Percentiles rank a stretch among this genome's conserved stretches.
phyloP scores from a whole-genome alignment of 2,329 filamentous ascomycete genomes.

The Epichloe sylvatica region DNA sequence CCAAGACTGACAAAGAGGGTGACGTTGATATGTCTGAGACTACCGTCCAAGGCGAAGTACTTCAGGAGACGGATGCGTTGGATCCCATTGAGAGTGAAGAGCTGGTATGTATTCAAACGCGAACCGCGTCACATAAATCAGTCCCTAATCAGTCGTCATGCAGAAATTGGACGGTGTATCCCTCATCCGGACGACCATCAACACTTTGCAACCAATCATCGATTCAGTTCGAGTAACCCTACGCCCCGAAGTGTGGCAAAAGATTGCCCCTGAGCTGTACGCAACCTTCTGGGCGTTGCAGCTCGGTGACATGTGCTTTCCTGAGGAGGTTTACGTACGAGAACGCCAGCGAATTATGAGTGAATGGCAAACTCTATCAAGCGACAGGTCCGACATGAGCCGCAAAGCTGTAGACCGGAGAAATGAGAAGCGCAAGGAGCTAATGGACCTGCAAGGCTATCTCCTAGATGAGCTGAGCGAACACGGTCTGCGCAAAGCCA shows the following conservation, averaged over 20 bases:
- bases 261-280: constrained; percentile 69
- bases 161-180: constrained; percentile 23
- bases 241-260: constrained; percentile 50
- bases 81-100: constrained; percentile 17
- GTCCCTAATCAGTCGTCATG: constrained; percentile 11
- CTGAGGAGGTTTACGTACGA: constrained; percentile 61
- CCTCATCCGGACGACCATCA: constrained; percentile 16
- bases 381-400: constrained; percentile 60
- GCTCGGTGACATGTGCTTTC: constrained; percentile 66
- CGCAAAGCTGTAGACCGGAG: constrained; percentile 51
- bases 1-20: constrained; percentile 35
- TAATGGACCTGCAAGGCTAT: constrained; percentile 54
- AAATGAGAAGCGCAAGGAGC: constrained; percentile 48
- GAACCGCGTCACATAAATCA: constrained; percentile 3
- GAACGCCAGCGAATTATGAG: constrained; percentile 57
- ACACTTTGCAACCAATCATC: constrained; percentile 54
- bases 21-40: constrained; percentile 39
- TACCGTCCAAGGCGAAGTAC: constrained; percentile 14
- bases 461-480: constrained; percentile 60
- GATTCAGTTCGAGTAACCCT: constrained; percentile 49
- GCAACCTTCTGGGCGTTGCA: constrained; percentile 86
- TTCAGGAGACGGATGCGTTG: constrained; percentile 14
- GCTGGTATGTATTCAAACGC: constrained; percentile 16
- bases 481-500: constrained; percentile 52
- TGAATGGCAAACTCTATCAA: constrained; percentile 52